Evolutionary conservation across 2,329 filamentous ascomycete genomes (phyloP).

Genomic region (Curvularia sp.): DNA sequence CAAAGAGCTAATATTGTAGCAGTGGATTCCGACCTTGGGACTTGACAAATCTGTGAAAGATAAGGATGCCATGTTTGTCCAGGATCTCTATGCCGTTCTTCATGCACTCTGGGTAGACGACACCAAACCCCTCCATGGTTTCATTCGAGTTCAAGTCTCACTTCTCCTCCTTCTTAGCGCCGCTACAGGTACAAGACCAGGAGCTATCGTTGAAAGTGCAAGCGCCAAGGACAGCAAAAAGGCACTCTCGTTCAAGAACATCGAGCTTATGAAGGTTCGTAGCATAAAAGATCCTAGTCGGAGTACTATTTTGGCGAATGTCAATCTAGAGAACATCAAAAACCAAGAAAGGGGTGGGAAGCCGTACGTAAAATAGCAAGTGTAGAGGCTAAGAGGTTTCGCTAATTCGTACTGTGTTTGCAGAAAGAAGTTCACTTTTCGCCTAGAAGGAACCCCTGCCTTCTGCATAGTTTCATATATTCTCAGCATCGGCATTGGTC

Average conservation of each 20-base stretch:
- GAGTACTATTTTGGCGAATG: constrained; percentile 26
- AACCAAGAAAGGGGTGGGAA: constrained; percentile 28
- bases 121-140: constrained; percentile 26
- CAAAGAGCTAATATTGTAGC: background rate
- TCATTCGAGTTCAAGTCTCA: constrained; percentile 26
- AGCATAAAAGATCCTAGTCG: constrained; percentile 17
- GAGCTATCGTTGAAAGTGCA: constrained; percentile 20
- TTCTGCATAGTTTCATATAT: constrained; percentile 30
- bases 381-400: constrained; percentile 5
- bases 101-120: constrained; percentile 29
- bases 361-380: constrained; percentile 19
- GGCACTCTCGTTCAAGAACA: constrained; percentile 27
- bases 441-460: constrained; percentile 21
- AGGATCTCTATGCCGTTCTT: constrained; percentile 32
- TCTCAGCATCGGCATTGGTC: constrained; percentile 19
- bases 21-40: constrained; percentile 27
- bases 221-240: constrained; percentile 9
- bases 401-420: constrained; percentile 12
- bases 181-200: constrained; percentile 26
- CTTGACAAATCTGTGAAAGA: constrained; percentile 29
- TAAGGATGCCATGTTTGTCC: constrained; percentile 32
- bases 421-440: constrained; percentile 31
- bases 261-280: constrained; percentile 30
- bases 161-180: constrained; percentile 32
- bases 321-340: constrained; percentile 30